Base-by-base conservation (phyloP, 208 protist species). In the Novymonas esmeraldas region DNA sequence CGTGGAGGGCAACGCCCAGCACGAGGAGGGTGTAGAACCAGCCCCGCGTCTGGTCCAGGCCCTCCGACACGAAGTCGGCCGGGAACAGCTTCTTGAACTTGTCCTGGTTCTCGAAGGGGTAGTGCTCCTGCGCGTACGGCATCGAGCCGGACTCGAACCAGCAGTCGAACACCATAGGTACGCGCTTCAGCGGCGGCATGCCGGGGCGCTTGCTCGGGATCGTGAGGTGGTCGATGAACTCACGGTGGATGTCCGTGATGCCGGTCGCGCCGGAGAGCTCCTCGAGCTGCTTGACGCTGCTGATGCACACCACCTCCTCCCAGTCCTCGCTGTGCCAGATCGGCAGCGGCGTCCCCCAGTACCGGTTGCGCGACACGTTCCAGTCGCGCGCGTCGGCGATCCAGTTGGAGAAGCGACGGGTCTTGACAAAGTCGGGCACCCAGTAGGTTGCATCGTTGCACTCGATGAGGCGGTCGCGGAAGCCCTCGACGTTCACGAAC, bases 1-100 rank as follows among this genome's bases (percentile, higher is more conserved):
- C 96, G 78, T 99, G 99, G 16, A 99, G 93, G 5, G 97, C 97
- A 34, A 99, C 99, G 18, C 95, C 95, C 11, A 99, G 84, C 4
- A 99, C 98, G 33, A 99, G 85, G 2, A 99, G 84, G 1, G 99
- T 99, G 91, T 99, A 99, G 89, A 99, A 99, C 98, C 98, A 99
- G 11, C 98, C 98, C 48, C 98, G 86, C 6, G 98, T 99, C 82
- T 99, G 98, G 65, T 99, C 98, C 16, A 99, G 73, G 52, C 98
- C 98, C 83, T 99, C 99, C 41, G 98, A 99, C 58, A 99, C 99
- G 79, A 99, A 99, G 88, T 99, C 97, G 34, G 98, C 99, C 20
- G 99, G 99, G 90, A 99, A 99, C 52, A 70, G 58, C 16, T 69
- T 59, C 36, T 89, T 49, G 73, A 99, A 98, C 20, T 70, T 52